Evolutionary conservation across 73 alveolate species (phyloP).

Genomic region (Paramecium sonneborni): DNA sequence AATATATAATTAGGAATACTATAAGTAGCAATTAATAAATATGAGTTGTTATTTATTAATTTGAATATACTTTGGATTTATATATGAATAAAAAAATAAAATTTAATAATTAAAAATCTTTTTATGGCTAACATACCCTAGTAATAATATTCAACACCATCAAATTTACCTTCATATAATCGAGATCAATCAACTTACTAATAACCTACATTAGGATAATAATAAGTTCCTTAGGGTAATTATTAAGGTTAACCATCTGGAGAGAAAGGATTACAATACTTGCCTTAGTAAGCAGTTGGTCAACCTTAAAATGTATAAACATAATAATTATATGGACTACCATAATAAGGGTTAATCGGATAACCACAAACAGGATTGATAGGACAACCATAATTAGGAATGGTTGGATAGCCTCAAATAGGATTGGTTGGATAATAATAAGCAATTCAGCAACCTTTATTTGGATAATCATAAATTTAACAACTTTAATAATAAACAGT

Average conservation of each 20-base stretch:
- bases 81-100: background rate
- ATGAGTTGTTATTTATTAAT: background rate
- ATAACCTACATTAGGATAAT: background rate
- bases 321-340: background rate
- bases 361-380: background rate
- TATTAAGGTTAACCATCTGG: background rate
- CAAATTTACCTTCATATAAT: background rate
- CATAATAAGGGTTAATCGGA: background rate
- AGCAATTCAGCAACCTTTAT: background rate
- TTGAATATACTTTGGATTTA: background rate
- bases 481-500: background rate
- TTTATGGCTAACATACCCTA: conserved; percentile 13
- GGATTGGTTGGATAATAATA: background rate
- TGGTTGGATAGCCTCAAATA: too few species aligned
- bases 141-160: conserved; percentile 4
- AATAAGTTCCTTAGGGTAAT: background rate
- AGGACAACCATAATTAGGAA: too few species aligned
- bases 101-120: background rate
- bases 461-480: conserved; percentile 2
- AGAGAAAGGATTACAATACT: background rate
- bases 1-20: background rate
- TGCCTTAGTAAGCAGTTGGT: background rate
- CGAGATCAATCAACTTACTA: background rate
- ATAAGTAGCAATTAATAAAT: background rate
- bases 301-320: background rate